Evolutionary conservation across 176 grass and related monocot species (phyloP).

Genomic region (Triticum dicoccoides): DNA sequence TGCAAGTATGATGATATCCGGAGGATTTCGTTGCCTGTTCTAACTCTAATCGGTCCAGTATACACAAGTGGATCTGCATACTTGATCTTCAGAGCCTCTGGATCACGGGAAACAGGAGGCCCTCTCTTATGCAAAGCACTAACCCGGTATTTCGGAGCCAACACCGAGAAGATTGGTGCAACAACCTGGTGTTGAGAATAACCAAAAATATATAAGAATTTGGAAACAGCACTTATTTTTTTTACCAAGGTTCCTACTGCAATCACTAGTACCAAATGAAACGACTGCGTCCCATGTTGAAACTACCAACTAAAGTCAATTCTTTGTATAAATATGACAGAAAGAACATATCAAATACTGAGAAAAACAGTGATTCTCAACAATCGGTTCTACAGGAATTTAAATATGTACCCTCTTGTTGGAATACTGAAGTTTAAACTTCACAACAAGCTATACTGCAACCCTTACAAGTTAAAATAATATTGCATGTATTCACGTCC

Average conservation of each 20-base stretch:
- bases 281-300: neutral
- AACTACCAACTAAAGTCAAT: neutral
- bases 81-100: constrained; percentile 62
- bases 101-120: constrained; percentile 74
- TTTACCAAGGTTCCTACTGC: neutral
- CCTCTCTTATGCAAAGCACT: constrained; percentile 56
- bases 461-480: neutral
- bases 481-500: neutral
- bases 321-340: constrained; percentile 16
- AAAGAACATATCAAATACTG: neutral
- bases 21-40: constrained; percentile 75
- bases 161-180: constrained; percentile 61
- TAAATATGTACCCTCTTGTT: neutral
- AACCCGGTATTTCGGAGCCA: constrained; percentile 72
- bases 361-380: neutral
- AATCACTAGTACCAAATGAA: neutral
- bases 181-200: constrained; percentile 52
- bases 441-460: neutral
- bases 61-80: constrained; percentile 82
- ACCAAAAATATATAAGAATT: constrained; percentile 25
- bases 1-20: constrained; percentile 68
- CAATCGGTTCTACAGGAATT: neutral
- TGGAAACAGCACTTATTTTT: neutral
- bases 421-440: neutral
- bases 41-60: constrained; percentile 76